These are phyloP conservation scores for Microbotryum violaceum DNA, from an alignment of 1,284 basidiomycete species.

Conservation along the genomic window DNA sequence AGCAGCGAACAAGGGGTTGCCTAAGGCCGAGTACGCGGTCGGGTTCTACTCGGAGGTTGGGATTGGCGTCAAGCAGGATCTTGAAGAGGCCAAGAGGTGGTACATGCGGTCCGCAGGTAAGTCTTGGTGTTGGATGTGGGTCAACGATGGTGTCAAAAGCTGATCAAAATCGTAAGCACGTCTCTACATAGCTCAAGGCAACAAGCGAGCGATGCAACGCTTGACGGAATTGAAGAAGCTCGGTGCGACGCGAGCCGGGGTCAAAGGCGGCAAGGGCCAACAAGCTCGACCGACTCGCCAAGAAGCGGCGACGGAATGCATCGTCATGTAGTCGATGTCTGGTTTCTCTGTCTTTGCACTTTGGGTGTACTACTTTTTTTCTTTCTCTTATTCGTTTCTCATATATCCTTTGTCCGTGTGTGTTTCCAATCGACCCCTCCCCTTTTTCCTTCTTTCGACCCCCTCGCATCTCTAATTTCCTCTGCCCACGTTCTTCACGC, in stretches of 20 bases:
- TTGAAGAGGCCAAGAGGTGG: constrained; percentile 95
- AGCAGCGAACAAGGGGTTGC: constrained; percentile 44
- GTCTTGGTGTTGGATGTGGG: constrained; percentile 39
- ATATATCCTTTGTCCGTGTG: background rate
- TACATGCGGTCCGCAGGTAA: constrained; percentile 94
- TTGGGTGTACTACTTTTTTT: background rate
- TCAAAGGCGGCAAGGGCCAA: constrained; percentile 38
- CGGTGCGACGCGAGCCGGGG: constrained; percentile 28
- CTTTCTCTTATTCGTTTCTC: background rate
- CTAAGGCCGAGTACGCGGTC: constrained; percentile 66
- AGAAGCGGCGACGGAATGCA: constrained; percentile 84
- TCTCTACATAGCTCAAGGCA: constrained; percentile 65
- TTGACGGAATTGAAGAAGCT: constrained; percentile 62
- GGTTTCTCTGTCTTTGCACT: too few species aligned
- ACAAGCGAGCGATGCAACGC: constrained; percentile 88
- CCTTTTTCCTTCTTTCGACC: too few species aligned
- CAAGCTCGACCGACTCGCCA: constrained; percentile 78
- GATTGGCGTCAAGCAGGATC: constrained; percentile 91
- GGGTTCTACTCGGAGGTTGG: constrained; percentile 94
- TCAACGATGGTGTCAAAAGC: background rate
- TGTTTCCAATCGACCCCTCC: too few species aligned
- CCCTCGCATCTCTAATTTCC: too few species aligned
- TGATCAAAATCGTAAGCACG: background rate
- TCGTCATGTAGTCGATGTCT: constrained; percentile 47
- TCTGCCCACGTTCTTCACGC: too few species aligned